Evolutionary conservation across 2,329 filamentous ascomycete genomes (phyloP).

Genomic region (Seiridium cupressi): DNA sequence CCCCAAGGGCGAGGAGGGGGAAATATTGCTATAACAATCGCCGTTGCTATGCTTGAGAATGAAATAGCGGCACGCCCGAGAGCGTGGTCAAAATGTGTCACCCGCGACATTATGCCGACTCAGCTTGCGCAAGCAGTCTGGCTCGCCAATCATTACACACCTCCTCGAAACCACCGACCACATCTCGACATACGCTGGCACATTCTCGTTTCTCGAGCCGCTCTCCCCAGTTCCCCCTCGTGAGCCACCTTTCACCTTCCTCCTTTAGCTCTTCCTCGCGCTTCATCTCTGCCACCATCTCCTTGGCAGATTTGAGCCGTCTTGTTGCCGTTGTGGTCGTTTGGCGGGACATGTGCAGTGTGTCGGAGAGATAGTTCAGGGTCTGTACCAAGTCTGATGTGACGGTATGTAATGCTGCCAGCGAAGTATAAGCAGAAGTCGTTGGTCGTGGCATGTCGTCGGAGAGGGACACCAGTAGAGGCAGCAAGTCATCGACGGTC

Average conservation of each 20-base stretch:
- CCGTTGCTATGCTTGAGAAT: background rate
- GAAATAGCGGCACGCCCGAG: background rate
- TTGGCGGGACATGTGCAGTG: constrained; percentile 90
- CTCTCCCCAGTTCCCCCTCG: constrained; percentile 79
- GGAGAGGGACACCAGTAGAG: constrained; percentile 63
- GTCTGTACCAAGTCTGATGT: constrained; percentile 75
- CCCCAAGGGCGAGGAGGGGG: background rate
- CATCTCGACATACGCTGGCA: constrained; percentile 78
- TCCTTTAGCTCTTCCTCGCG: constrained; percentile 80
- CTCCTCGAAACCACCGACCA: constrained; percentile 89
- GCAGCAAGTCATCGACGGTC: constrained; percentile 66
- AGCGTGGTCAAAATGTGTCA: background rate
- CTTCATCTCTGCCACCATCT: constrained; percentile 81
- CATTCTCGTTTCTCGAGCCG: constrained; percentile 76
- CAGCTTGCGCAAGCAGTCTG: constrained; percentile 66
- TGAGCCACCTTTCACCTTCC: constrained; percentile 79
- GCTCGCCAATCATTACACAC: constrained; percentile 83
- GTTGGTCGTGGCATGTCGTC: constrained; percentile 66
- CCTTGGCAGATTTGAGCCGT: constrained; percentile 76
- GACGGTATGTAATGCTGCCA: constrained; percentile 66
- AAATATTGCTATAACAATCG: background rate
- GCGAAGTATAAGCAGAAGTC: constrained; percentile 61
- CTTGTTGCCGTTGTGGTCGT: constrained; percentile 79
- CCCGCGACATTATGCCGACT: constrained; percentile 30
- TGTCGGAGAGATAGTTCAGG: constrained; percentile 84